These are phyloP conservation scores for Hypoxylon trugodes DNA, from an alignment of 495 filamentous ascomycete species.

Conservation along the genomic window DNA sequence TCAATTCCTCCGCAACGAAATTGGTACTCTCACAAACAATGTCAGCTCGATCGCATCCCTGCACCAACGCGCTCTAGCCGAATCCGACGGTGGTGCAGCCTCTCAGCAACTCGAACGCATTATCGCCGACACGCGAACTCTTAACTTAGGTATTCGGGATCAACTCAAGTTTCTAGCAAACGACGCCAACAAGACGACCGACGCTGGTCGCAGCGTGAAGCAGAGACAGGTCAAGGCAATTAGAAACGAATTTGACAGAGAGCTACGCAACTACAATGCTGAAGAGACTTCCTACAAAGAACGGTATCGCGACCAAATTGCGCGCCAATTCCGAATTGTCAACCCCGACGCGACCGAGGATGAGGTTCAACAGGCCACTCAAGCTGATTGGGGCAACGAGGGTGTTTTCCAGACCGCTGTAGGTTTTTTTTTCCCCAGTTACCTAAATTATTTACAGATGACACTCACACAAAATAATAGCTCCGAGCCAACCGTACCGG, in stretches of 20 bases:
- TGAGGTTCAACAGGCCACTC: slow-evolving; percentile 69
- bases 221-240: slow-evolving; percentile 67
- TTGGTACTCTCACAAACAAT: slow-evolving; percentile 61
- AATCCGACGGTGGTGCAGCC: slow-evolving; percentile 56
- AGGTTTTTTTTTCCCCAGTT: slow-evolving; percentile 46
- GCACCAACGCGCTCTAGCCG: slow-evolving; percentile 67
- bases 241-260: slow-evolving; percentile 70
- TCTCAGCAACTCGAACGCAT: slow-evolving; percentile 63
- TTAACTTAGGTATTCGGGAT: slow-evolving; percentile 71
- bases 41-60: slow-evolving; percentile 65
- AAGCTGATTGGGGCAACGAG: slow-evolving; percentile 75
- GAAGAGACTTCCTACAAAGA: slow-evolving; percentile 71
- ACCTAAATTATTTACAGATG: neutral
- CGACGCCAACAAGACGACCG: slow-evolving; percentile 66
- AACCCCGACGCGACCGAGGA: slow-evolving; percentile 74
- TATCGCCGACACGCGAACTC: slow-evolving; percentile 69
- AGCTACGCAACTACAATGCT: slow-evolving; percentile 68
- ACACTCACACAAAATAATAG: slow-evolving; percentile 50
- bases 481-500: slow-evolving; percentile 74
- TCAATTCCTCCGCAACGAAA: slow-evolving; percentile 64
- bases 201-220: slow-evolving; percentile 64
- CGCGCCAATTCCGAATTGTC: slow-evolving; percentile 77
- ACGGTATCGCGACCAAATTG: slow-evolving; percentile 74
- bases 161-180: slow-evolving; percentile 72
- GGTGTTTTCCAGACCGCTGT: slow-evolving; percentile 81